A percentile compares a stretch with the other conserved stretches of the same genome.
phyloP scores from a whole-genome alignment of 2,329 filamentous ascomycete species.

The Zopfia rhizophila region DNA sequence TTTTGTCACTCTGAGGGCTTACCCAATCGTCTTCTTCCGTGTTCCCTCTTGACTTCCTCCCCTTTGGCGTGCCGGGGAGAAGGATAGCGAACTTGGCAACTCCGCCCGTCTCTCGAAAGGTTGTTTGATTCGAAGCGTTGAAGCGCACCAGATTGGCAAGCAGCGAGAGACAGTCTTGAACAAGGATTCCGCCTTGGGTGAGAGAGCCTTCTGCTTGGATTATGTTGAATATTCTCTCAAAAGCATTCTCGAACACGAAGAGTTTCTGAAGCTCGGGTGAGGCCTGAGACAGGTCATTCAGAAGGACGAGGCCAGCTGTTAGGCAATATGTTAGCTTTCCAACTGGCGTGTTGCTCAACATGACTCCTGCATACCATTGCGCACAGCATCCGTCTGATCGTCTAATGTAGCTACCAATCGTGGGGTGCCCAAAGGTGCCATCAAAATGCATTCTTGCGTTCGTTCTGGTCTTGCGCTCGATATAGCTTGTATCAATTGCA shows the following conservation, averaged over 20 bases:
- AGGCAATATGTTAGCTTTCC: conserved; percentile 12
- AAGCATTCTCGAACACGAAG: conserved; percentile 94
- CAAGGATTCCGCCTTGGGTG: conserved; percentile 81
- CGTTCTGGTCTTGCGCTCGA: conserved; percentile 86
- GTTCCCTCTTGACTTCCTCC: conserved; percentile 64
- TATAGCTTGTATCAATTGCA: conserved; percentile 90
- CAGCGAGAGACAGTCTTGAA: conserved; percentile 93
- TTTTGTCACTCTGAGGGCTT: conserved; percentile 82
- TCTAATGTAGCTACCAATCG: conserved; percentile 85
- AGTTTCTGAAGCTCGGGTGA: conserved; percentile 93
- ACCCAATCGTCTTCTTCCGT: conserved; percentile 75
- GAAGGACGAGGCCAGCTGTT: conserved; percentile 79
- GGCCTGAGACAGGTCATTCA: conserved; percentile 87
- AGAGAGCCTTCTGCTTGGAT: conserved; percentile 85
- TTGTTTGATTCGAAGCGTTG: conserved; percentile 91
- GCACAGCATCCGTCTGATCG: conserved; percentile 84
- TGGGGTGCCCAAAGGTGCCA: conserved; percentile 86
- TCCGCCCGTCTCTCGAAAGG: conserved; percentile 91
- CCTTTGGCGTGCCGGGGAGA: conserved; percentile 68
- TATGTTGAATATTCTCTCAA: conserved; percentile 84
- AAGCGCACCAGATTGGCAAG: conserved; percentile 87
- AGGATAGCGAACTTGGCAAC: conserved; percentile 77
- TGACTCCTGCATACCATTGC: conserved; percentile 68
- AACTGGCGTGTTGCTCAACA: conserved; percentile 16
- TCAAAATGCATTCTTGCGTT: conserved; percentile 93